Conservation (phyloP, 148 eudicot genomes). For the Vaccinium corymbosum region DNA sequence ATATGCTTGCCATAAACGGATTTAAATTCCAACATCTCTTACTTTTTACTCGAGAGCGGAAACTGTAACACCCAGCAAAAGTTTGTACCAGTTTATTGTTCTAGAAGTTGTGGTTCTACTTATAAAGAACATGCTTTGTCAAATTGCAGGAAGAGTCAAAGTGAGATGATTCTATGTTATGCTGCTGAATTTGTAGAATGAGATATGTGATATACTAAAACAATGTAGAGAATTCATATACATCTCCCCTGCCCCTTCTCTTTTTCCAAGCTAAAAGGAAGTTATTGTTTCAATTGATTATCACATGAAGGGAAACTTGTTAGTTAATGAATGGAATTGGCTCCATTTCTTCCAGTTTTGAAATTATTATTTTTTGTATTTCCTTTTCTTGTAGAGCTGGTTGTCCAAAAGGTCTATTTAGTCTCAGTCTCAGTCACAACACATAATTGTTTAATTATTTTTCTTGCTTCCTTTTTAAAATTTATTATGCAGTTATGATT, state of each 20-base stretch:
- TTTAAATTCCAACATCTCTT: not conserved
- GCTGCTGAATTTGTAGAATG: not conserved
- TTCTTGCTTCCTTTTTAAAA: not conserved
- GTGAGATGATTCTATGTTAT: slow-evolving; percentile 10
- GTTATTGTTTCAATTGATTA: not conserved
- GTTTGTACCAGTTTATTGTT: not conserved
- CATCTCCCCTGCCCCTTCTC: too few species aligned
- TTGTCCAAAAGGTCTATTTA: not conserved
- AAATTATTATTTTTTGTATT: not conserved
- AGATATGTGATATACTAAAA: slow-evolving; percentile 7
- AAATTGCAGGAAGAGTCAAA: slow-evolving; percentile 24
- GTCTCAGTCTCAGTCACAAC: not conserved
- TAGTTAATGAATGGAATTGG: not conserved
- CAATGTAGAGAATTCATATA: not conserved
- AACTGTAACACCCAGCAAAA: not conserved
- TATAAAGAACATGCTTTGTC: not conserved
- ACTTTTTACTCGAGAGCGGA: not conserved
- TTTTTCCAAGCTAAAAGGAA: not conserved
- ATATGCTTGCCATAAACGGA: not conserved
- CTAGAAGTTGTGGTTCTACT: not conserved
- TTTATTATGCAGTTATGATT: not conserved
- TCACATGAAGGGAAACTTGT: not conserved
- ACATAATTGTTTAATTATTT: not conserved
- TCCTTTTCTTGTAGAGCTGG: not conserved
- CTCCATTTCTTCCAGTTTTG: not conserved